phyloP scores from a whole-genome alignment of 352 stramenopile species.

The Pythium plurisporium region DNA sequence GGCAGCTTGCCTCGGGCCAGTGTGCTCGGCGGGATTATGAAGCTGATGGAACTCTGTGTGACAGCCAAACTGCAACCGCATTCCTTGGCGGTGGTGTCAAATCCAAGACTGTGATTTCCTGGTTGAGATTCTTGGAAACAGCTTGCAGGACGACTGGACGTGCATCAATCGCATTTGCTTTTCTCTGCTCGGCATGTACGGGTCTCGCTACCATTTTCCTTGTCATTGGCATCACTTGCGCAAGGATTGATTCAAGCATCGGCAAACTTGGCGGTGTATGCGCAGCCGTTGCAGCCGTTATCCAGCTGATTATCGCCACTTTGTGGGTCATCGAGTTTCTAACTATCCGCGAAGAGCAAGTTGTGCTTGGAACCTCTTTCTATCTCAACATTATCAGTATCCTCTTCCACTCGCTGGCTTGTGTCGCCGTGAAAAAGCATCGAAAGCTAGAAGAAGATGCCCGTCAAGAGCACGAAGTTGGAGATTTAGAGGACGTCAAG shows the following conservation, averaged over 20 bases:
- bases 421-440: conserved; percentile 32
- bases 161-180: conserved; percentile 25
- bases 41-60: conserved; percentile 12
- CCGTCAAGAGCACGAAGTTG: conserved; percentile 19
- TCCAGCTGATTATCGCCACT: conserved; percentile 31
- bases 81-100: conserved; percentile 25
- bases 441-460: conserved; percentile 35
- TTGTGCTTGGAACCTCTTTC: conserved; percentile 41
- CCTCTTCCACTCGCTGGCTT: conserved; percentile 25
- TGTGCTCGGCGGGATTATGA: conserved; percentile 13
- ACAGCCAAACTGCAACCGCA: conserved; percentile 21
- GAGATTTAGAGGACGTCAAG: conserved; percentile 31
- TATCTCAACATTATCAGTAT: conserved; percentile 42
- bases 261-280: conserved; percentile 29
- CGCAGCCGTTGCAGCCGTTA: conserved; percentile 14
- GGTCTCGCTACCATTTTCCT: conserved; percentile 27
- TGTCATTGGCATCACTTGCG: conserved; percentile 40
- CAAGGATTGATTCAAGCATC: conserved; percentile 36
- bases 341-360: conserved; percentile 23
- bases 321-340: conserved; percentile 41
- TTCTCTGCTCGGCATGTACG: conserved; percentile 24
- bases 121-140: conserved; percentile 40
- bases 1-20: conserved; percentile 17
- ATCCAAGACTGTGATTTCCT: conserved; percentile 13
- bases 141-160: conserved; percentile 35